A percentile compares a stretch with the other conserved stretches of the same genome.
Conservation (phyloP, 306 rosid species). For the Rosa chinensis region DNA sequence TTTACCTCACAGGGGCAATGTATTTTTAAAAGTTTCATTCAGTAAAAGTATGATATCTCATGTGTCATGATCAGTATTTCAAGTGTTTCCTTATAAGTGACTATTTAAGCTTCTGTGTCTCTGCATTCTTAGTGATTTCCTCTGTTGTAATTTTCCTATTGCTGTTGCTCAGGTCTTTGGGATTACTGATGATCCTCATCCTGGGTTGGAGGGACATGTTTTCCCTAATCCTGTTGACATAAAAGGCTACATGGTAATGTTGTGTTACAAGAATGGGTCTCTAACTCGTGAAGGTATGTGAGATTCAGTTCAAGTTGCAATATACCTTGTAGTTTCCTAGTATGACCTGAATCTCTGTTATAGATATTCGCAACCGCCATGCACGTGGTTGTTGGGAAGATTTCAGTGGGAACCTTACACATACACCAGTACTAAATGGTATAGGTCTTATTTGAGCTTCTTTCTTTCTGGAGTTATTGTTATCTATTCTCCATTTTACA, state of each 20-base stretch:
- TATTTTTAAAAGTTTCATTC: constrained; percentile 8
- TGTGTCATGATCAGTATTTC: neutral
- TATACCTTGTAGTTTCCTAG: constrained; percentile 22
- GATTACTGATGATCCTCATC: constrained; percentile 81
- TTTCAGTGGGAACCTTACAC: constrained; percentile 61
- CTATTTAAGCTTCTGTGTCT: neutral
- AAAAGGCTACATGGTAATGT: constrained; percentile 90
- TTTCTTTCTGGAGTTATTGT: constrained; percentile 8
- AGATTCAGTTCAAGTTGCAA: neutral
- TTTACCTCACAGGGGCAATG: neutral
- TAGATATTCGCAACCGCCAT: constrained; percentile 74
- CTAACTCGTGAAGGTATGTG: constrained; percentile 91
- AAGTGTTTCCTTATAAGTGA: neutral
- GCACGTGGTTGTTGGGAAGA: constrained; percentile 80
- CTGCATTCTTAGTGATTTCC: constrained; percentile 5
- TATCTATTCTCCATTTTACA: constrained; percentile 24
- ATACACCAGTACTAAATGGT: constrained; percentile 80
- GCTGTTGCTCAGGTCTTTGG: constrained; percentile 64
- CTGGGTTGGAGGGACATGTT: constrained; percentile 90
- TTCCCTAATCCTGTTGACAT: constrained; percentile 92
- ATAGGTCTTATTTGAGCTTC: constrained; percentile 4
- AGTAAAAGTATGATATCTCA: neutral
- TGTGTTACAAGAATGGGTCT: constrained; percentile 94
- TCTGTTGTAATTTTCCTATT: constrained; percentile 22
- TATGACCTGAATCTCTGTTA: constrained; percentile 14